Evolutionary conservation across 306 rosid genomes (phyloP).

Genomic region (Cucurbita pepo): DNA sequence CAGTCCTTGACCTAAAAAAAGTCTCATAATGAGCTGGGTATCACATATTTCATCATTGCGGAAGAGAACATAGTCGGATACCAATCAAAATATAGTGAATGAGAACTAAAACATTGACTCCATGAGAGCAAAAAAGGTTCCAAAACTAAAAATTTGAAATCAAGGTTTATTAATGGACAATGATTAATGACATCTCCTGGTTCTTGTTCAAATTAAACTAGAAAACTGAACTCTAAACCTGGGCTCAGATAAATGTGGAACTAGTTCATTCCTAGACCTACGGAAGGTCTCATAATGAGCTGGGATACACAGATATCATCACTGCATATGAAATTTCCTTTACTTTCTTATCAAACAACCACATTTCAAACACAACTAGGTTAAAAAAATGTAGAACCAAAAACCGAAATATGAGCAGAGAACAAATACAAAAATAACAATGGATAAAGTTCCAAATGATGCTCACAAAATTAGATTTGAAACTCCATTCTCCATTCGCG

Average conservation of each 20-base stretch:
- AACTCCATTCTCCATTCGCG: not conserved
- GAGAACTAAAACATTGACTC: not conserved
- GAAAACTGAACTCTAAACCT: not conserved
- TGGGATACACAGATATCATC: slow-evolving; percentile 38
- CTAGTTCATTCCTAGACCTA: slow-evolving; percentile 22
- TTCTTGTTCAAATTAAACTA: not conserved
- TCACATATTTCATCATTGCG: slow-evolving; percentile 23
- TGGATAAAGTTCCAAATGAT: not conserved
- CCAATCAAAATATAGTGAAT: not conserved
- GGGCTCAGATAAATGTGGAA: slow-evolving; percentile 10
- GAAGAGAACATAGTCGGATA: not conserved
- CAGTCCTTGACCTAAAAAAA: slow-evolving; percentile 26
- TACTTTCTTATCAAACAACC: not conserved
- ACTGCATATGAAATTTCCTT: not conserved
- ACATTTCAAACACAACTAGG: too few species aligned
- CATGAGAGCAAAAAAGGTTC: not conserved
- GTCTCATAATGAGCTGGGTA: slow-evolving; percentile 42
- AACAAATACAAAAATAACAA: too few species aligned
- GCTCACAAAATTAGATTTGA: not conserved
- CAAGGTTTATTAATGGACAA: not conserved
- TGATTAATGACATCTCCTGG: not conserved
- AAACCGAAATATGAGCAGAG: too few species aligned
- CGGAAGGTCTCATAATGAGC: slow-evolving; percentile 37
- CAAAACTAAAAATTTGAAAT: not conserved
- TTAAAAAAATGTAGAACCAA: too few species aligned